phyloP scores from a whole-genome alignment of 2,329 filamentous ascomycete genomes.

The Diaporthe aspalathi region DNA sequence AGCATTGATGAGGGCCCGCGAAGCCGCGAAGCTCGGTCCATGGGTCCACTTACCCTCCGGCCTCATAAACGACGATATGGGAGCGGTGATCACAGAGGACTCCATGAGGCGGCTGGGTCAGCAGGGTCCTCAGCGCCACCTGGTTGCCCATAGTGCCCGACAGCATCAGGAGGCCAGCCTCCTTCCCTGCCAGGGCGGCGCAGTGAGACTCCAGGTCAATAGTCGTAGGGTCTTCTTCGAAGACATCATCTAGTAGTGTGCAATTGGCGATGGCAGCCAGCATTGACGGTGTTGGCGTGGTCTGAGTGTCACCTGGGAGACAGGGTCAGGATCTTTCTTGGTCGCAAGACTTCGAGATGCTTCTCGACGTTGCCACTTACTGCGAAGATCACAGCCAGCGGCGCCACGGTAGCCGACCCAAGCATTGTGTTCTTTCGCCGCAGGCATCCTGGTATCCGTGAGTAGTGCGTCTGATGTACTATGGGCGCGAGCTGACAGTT shows the following conservation, averaged over 20 bases:
- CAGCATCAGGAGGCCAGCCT: slow-evolving; percentile 82
- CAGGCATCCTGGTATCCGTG: slow-evolving; percentile 31
- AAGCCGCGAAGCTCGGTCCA: neutral
- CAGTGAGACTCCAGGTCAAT: slow-evolving; percentile 79
- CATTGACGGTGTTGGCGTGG: slow-evolving; percentile 84
- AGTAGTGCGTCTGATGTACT: slow-evolving; percentile 1
- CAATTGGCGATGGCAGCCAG: slow-evolving; percentile 80
- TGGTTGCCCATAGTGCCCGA: slow-evolving; percentile 97
- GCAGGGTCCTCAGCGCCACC: slow-evolving; percentile 80
- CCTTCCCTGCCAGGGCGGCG: slow-evolving; percentile 78
- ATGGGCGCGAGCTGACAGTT: neutral
- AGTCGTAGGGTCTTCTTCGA: slow-evolving; percentile 82
- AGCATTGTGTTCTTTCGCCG: slow-evolving; percentile 41
- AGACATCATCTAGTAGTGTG: slow-evolving; percentile 86
- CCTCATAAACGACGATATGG: slow-evolving; percentile 79
- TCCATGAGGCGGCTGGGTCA: slow-evolving; percentile 82
- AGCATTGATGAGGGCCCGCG: neutral
- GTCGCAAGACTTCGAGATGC: neutral
- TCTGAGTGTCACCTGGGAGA: slow-evolving; percentile 64
- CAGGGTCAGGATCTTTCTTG: neutral
- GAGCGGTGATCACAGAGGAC: slow-evolving; percentile 83
- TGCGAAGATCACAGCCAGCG: slow-evolving; percentile 54
- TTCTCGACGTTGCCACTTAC: slow-evolving; percentile 44
- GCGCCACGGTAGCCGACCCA: slow-evolving; percentile 54
- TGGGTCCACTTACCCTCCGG: slow-evolving; percentile 63